phyloP scores from a whole-genome alignment of 2,329 filamentous ascomycete species.

The Alternaria sp. region DNA sequence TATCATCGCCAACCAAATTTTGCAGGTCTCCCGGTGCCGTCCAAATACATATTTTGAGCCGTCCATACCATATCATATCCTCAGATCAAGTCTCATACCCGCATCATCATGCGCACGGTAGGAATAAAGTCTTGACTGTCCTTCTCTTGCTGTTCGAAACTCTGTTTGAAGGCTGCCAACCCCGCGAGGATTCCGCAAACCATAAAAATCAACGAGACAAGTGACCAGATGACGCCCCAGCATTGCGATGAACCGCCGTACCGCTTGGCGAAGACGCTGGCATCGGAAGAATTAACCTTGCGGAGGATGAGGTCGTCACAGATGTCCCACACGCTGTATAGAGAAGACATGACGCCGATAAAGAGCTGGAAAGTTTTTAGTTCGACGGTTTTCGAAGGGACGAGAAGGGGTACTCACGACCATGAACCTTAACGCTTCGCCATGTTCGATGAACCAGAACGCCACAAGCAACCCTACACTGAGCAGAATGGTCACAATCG shows the following conservation, averaged over 20 bases:
- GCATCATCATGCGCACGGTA: conserved; percentile 45
- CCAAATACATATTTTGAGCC: neutral
- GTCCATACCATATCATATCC: neutral
- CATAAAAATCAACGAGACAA: conserved; percentile 77
- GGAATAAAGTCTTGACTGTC: conserved; percentile 74
- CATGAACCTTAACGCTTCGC: conserved; percentile 75
- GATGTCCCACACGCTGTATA: conserved; percentile 87
- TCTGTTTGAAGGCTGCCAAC: conserved; percentile 77
- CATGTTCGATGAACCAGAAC: conserved; percentile 83
- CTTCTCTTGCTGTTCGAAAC: conserved; percentile 71
- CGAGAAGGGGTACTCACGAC: conserved; percentile 59
- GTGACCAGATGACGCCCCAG: conserved; percentile 81
- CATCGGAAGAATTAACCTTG: conserved; percentile 82
- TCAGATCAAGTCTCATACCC: conserved; percentile 11
- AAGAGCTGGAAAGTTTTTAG: conserved; percentile 63
- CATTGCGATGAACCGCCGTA: conserved; percentile 83
- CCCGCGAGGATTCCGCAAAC: conserved; percentile 76
- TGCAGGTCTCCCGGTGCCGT: neutral
- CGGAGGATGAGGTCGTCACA: conserved; percentile 82
- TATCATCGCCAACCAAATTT: neutral
- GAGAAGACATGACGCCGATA: conserved; percentile 81
- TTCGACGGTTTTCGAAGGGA: neutral
- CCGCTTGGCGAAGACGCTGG: conserved; percentile 77
- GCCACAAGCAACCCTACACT: conserved; percentile 75
- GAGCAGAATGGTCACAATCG: conserved; percentile 72